phyloP scores from a whole-genome alignment of 2,329 filamentous ascomycete species.

The Hypoxylon sp. region DNA sequence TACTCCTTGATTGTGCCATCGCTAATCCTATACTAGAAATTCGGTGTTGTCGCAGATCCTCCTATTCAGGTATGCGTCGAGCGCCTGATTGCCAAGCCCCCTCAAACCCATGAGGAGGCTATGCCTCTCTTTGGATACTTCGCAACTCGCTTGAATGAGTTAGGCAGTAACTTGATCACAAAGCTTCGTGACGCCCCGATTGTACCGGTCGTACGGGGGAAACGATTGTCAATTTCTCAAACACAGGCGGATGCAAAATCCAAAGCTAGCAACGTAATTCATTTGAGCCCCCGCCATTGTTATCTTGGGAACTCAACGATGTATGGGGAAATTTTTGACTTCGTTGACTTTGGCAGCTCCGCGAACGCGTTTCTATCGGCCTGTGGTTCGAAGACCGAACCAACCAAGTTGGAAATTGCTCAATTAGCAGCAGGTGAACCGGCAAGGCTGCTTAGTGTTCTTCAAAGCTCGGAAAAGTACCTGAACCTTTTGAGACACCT shows the following conservation, averaged over 20 bases:
- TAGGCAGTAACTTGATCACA: conserved; percentile 73
- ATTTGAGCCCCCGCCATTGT: conserved; percentile 78
- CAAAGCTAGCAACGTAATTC: conserved; percentile 59
- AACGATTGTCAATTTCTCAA: conserved; percentile 47
- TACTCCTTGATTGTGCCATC: background rate
- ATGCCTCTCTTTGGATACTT: conserved; percentile 86
- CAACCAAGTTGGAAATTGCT: conserved; percentile 88
- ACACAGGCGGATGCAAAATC: conserved; percentile 57
- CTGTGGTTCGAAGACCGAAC: conserved; percentile 92
- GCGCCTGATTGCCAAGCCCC: conserved; percentile 79
- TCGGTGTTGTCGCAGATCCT: conserved; percentile 88
- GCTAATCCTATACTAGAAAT: conserved; percentile 66
- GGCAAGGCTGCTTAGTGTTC: conserved; percentile 81
- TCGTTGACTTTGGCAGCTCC: conserved; percentile 91
- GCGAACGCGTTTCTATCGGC: conserved; percentile 91
- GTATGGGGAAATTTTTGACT: conserved; percentile 95
- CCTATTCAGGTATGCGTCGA: conserved; percentile 83
- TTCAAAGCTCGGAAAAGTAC: conserved; percentile 89
- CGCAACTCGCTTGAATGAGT: conserved; percentile 80
- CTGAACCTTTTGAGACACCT: conserved; percentile 84
- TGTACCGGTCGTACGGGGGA: conserved; percentile 73
- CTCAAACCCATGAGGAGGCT: conserved; percentile 76
- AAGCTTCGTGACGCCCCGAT: conserved; percentile 77
- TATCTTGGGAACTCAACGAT: conserved; percentile 81
- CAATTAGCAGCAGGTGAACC: conserved; percentile 87